A percentile compares a stretch with the other conserved stretches of the same genome.
Evolutionary conservation across 2,329 filamentous ascomycete species (phyloP).

Genomic region (Sporothrix inflata): DNA sequence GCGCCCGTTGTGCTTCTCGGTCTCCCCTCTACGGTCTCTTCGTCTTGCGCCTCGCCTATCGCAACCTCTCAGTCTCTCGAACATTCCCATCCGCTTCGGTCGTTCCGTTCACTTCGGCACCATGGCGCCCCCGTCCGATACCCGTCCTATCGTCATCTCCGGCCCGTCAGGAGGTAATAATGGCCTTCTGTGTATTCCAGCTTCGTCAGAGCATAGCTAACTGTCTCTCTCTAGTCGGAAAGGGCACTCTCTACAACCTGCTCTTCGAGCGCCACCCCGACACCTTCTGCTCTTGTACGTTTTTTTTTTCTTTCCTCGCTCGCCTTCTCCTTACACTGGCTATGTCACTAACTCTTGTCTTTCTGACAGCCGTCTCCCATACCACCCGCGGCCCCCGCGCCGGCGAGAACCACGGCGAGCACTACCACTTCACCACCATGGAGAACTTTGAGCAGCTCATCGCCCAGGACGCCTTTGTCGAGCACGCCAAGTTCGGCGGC

Average conservation of each 20-base stretch:
- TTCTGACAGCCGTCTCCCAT: conserved; percentile 59
- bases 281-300: conserved; percentile 34
- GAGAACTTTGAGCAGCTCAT: conserved; percentile 71
- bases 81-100: background rate
- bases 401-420: conserved; percentile 73
- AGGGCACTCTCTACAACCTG: conserved; percentile 76
- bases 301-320: conserved; percentile 41
- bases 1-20: background rate
- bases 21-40: background rate
- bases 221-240: conserved; percentile 58
- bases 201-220: background rate
- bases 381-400: conserved; percentile 78
- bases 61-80: background rate
- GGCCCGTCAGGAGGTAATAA: conserved; percentile 66
- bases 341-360: background rate
- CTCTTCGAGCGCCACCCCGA: conserved; percentile 57
- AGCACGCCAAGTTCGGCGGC: conserved; percentile 79
- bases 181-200: too few relatives aligned
- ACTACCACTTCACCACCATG: conserved; percentile 78
- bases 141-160: conserved; percentile 74
- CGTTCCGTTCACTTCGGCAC: conserved; percentile 3
- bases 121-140: conserved; percentile 48
- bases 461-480: conserved; percentile 74
- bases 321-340: background rate
- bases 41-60: background rate